A percentile compares a stretch with the other conserved stretches of the same genome.
Evolutionary conservation across 495 filamentous ascomycete genomes (phyloP).

Genomic region (Talaromyces liani): DNA sequence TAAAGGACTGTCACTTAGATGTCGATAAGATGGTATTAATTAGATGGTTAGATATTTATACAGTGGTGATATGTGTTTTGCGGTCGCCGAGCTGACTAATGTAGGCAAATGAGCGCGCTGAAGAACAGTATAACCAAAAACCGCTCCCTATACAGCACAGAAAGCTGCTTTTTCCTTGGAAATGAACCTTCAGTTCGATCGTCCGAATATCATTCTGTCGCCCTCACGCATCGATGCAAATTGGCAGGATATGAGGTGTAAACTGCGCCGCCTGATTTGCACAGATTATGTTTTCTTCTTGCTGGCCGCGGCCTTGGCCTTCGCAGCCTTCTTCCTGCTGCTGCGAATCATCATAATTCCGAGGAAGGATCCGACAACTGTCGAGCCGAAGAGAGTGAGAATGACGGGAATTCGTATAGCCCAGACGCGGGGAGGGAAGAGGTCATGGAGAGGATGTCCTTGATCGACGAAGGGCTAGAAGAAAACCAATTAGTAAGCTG

Average conservation of each 20-base stretch:
- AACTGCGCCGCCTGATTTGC: background rate
- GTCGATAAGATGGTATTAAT: background rate
- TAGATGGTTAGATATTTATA: background rate
- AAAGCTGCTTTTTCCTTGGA: background rate
- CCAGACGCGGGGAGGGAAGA: conserved; percentile 98
- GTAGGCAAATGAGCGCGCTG: background rate
- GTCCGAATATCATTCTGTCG: background rate
- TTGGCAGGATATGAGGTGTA: background rate
- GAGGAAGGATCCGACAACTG: conserved; percentile 94
- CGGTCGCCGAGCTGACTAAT: background rate
- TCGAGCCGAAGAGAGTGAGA: conserved; percentile 81
- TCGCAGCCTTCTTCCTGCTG: conserved; percentile 93
- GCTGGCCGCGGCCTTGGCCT: conserved; percentile 68
- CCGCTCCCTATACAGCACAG: background rate
- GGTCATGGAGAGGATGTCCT: conserved; percentile 83
- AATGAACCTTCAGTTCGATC: background rate
- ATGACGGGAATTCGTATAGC: conserved; percentile 98
- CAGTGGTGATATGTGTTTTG: background rate
- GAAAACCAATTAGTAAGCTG: background rate
- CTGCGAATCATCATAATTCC: conserved; percentile 98
- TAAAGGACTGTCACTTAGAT: background rate
- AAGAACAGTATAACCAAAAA: background rate
- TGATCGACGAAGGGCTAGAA: conserved; percentile 90
- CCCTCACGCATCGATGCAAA: background rate
- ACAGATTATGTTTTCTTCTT: conserved; percentile 61